phyloP scores from a whole-genome alignment of 441 rosid genomes.

The Erodium moschatum region DNA sequence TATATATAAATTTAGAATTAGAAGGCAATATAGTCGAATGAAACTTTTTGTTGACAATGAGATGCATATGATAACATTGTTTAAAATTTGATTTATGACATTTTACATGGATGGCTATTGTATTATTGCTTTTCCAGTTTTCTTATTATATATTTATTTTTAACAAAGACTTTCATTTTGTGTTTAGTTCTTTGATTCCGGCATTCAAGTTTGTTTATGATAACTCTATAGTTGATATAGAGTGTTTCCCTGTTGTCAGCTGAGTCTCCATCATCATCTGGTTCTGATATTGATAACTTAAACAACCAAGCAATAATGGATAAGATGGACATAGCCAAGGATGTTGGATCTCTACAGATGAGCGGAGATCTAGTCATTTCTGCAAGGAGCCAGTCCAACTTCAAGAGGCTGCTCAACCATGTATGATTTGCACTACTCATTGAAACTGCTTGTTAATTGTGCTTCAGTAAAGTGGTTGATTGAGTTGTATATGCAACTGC shows the following conservation, averaged over 20 bases:
- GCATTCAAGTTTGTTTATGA: not conserved
- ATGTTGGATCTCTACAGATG: slow-evolving; percentile 13
- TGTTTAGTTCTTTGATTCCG: not conserved
- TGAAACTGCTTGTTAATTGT: not conserved
- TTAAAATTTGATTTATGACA: no score
- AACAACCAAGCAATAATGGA: slow-evolving; percentile 14
- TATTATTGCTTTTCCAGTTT: no score
- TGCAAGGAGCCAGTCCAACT: slow-evolving; percentile 13
- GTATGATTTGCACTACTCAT: slow-evolving; percentile 1
- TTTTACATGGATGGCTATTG: no score
- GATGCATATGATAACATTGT: no score
- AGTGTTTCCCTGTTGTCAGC: slow-evolving; percentile 4
- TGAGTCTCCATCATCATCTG: slow-evolving; percentile 17
- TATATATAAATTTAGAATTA: no score
- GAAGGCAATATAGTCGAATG: no score
- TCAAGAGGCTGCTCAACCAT: slow-evolving; percentile 14
- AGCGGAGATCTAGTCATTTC: slow-evolving; percentile 17
- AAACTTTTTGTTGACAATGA: no score
- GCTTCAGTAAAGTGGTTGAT: not conserved
- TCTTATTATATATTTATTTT: no score
- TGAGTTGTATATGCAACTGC: not conserved
- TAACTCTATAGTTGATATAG: not conserved
- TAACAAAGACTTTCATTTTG: no score
- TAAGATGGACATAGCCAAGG: slow-evolving; percentile 15
- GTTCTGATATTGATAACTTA: slow-evolving; percentile 17